phyloP scores from a whole-genome alignment of 148 eudicot genomes.

The Limonium bicolor region DNA sequence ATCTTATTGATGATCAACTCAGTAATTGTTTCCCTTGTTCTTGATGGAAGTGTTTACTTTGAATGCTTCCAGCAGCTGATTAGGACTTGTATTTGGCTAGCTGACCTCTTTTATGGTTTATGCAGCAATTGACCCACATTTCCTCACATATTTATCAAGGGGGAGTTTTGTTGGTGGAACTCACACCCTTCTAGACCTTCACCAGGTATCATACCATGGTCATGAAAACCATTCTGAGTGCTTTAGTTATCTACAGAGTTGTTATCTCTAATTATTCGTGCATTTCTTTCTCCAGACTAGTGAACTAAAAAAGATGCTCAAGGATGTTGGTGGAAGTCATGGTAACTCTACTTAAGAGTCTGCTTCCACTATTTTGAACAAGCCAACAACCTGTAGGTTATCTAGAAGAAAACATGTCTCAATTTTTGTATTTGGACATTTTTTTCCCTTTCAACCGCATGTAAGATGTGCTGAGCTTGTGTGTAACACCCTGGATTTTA shows the following conservation, averaged over 20 bases:
- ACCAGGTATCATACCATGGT: slow-evolving; percentile 29
- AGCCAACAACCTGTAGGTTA: too few relatives aligned
- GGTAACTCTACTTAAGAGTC: too few relatives aligned
- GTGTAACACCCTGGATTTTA: too few relatives aligned
- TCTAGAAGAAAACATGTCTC: too few relatives aligned
- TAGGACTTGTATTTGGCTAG: not conserved
- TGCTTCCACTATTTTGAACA: too few relatives aligned
- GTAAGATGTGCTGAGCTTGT: too few relatives aligned
- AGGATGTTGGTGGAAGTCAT: slow-evolving; percentile 11
- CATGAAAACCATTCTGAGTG: not conserved
- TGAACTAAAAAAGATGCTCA: slow-evolving; percentile 41
- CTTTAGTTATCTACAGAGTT: not conserved
- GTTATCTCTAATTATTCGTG: not conserved
- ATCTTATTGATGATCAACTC: not conserved
- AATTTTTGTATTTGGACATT: too few relatives aligned
- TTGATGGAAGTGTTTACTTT: not conserved
- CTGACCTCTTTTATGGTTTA: not conserved
- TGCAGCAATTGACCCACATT: slow-evolving; percentile 78
- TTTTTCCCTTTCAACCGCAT: too few relatives aligned
- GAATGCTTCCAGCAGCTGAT: too few relatives aligned
- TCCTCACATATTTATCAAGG: slow-evolving; percentile 67
- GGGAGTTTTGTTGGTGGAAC: slow-evolving; percentile 78
- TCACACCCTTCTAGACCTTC: slow-evolving; percentile 59
- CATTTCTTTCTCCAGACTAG: slow-evolving; percentile 25
- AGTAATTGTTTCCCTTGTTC: not conserved